Base-by-base conservation (phyloP, 805 yeast species). In the Candida oleophila region DNA sequence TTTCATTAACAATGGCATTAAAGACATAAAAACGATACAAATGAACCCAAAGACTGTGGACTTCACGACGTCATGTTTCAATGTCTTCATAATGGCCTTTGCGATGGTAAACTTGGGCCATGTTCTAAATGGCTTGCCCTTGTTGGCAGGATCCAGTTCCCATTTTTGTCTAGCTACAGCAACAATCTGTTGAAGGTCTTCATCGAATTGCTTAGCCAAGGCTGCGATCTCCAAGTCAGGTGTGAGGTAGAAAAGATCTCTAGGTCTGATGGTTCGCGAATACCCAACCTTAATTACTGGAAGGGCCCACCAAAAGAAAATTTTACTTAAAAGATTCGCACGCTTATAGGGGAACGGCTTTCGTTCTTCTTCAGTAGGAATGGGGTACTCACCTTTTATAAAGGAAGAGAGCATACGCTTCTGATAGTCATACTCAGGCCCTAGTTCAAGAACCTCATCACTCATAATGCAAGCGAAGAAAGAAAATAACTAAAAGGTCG, bases 221-320 rank as follows among this genome's bases (percentile, higher is more conserved):
- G 4, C 22, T 4, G 55, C 53, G 36, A 61, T 58, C 45, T 59
- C 55, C 40, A 63, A 40, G 37, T 58, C 59, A 22, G 59, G 61
- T 7, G 56, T 54, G 35, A 63, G 54, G 21, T 43, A 46, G 51
- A 41, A 83, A 49, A 83, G 54, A 60, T 84, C 89, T 41, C 74
- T 73, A 3, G 82, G 78, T 35, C 74, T 76, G 33, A 84, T 59
- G 0, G 87, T 82, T 53, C 89, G 70, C 60, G 78, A 80, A 61
- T 84, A 84, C 5, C 90, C 89, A 5, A 76, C 76, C 16, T 60
- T 64, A 66, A 85, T 61, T 41, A 84, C 51, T 0, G 87, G 87
- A 34, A 63, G 59, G 38, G 84, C 61, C 87, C 89, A 85, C 79
- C 82, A 74, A 58, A 82, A 78, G 53, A 81, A 76, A 0, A 69